Base-by-base conservation (phyloP, 192 early-diverging fungal genomes). In the Helicostylum pulchrum region DNA sequence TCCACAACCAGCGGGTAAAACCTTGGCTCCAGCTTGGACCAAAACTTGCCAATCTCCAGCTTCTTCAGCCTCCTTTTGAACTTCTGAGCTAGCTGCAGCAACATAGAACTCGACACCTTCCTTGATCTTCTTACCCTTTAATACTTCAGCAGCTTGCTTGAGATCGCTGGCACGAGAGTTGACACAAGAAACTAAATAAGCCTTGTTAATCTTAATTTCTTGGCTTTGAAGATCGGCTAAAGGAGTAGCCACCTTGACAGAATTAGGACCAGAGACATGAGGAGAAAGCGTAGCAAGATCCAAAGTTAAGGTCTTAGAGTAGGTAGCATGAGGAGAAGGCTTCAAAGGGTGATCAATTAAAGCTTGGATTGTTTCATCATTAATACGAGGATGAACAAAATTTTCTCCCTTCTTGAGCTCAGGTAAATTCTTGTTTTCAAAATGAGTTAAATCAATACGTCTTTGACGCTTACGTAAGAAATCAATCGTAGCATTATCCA, bases 1-100 rank as follows among this genome's bases (percentile, higher is more conserved):
- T 7, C 97, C 97, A 80, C 97, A 99, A 30, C 97, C 97, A 10
- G 97, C 94, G 10, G 94, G 94, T 52, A 99, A 74, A 9, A 88
- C 74, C 51, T 78, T 89, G 14, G 95, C 97, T 5, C 97, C 97
- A 6, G 97, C 95, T 34, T 92, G 80, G 26, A 97, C 62, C 48
- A 99, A 75, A 8, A 78, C 75, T 52, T 88, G 78, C 97, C 97
- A 99, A 64, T 96, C 92, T 15, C 97, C 95, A 48, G 81, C 78
- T 23, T 73, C 75, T 66, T 90, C 89, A 0, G 87, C 94, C 36
- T 97, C 95, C 32, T 83, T 78, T 77, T 95, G 91, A 4, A 99
- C 97, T 74, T 94, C 89, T 51, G 83, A 89, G 52, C 89, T 91
- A 23, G 97, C 97, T 12, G 97, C 93, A 7, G 97, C 97, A 10